phyloP scores from a whole-genome alignment of 495 filamentous ascomycete species.

The Symbiotaphrina buchneri region DNA sequence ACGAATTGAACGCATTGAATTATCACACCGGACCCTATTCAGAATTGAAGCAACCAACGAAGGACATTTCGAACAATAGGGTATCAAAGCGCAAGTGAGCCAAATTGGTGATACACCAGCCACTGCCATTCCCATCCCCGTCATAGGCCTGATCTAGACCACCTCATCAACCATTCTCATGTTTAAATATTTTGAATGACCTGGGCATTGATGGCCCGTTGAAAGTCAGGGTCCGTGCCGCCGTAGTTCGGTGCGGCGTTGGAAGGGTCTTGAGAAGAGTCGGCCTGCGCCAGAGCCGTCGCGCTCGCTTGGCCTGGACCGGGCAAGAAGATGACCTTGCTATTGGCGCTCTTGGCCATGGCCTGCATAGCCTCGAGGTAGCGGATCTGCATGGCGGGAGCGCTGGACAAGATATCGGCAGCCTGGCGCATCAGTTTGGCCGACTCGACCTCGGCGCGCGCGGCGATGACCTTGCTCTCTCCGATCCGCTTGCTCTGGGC shows the following conservation, averaged over 20 bases:
- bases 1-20: too few relatives aligned
- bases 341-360: conserved; percentile 91
- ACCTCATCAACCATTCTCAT: conserved; percentile 21
- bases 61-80: too few relatives aligned
- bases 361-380: conserved; percentile 99
- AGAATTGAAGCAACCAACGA: too few relatives aligned
- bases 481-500: conserved; percentile 97
- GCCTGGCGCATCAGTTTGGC: conserved; percentile 97
- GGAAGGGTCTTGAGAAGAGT: too few relatives aligned
- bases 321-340: conserved; percentile 93
- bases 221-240: conserved; percentile 34
- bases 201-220: conserved; percentile 62
- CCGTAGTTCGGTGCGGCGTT: conserved; percentile 19
- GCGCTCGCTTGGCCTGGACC: conserved; percentile 25
- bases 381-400: conserved; percentile 96
- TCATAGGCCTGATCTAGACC: too few relatives aligned
- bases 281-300: conserved; percentile 25
- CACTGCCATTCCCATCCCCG: too few relatives aligned
- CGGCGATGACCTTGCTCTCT: conserved; percentile 94
- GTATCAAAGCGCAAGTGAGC: too few relatives aligned
- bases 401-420: conserved; percentile 80
- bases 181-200: conserved; percentile 74
- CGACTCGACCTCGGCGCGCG: conserved; percentile 87
- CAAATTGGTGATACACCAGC: too few relatives aligned
- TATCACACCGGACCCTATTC: too few relatives aligned